These are phyloP conservation scores for Hemileccinum impolitum DNA, from an alignment of 768 basidiomycete species.

Conservation along the genomic window DNA sequence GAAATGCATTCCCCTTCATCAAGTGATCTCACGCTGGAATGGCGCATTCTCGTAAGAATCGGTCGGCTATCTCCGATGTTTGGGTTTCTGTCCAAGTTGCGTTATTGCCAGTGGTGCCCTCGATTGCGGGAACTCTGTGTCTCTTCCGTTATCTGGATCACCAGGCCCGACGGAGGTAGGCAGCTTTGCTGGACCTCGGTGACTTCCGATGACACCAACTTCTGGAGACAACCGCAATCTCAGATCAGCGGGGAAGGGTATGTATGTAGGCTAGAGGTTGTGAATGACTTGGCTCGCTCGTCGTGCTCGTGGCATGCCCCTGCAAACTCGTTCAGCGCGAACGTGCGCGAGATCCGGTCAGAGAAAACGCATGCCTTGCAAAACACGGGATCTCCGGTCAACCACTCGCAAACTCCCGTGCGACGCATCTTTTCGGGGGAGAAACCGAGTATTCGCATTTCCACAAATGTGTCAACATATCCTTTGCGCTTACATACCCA, in stretches of 20 bases:
- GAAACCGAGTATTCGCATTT: slow-evolving; percentile 15
- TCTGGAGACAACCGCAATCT: slow-evolving; percentile 14
- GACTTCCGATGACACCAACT: slow-evolving; percentile 9
- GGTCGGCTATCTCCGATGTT: slow-evolving; percentile 13
- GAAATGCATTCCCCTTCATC: background rate
- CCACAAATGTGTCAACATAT: slow-evolving; percentile 11
- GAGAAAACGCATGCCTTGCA: background rate
- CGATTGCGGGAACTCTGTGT: slow-evolving; percentile 3
- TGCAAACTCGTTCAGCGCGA: background rate
- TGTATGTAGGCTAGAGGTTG: background rate
- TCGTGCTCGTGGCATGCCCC: no score
- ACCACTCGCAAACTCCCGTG: slow-evolving; percentile 12
- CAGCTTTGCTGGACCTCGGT: slow-evolving; percentile 7
- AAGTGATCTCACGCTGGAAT: background rate
- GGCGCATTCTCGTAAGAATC: slow-evolving; percentile 12
- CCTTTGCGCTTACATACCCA: slow-evolving; percentile 4
- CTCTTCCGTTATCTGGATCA: slow-evolving; percentile 16
- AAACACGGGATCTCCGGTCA: slow-evolving; percentile 10
- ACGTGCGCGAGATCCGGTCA: slow-evolving; percentile 5
- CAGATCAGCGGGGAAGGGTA: slow-evolving; percentile 13
- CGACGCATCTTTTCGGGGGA: slow-evolving; percentile 6
- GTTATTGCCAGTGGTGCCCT: slow-evolving; percentile 1
- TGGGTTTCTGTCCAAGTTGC: slow-evolving; percentile 8
- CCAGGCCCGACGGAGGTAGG: slow-evolving; percentile 15
- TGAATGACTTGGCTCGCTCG: background rate